Evolutionary conservation across 202 grass and related monocot genomes (phyloP), one percentile per base, ranked within the genome.

Genomic region (Panicum virgatum): DNA sequence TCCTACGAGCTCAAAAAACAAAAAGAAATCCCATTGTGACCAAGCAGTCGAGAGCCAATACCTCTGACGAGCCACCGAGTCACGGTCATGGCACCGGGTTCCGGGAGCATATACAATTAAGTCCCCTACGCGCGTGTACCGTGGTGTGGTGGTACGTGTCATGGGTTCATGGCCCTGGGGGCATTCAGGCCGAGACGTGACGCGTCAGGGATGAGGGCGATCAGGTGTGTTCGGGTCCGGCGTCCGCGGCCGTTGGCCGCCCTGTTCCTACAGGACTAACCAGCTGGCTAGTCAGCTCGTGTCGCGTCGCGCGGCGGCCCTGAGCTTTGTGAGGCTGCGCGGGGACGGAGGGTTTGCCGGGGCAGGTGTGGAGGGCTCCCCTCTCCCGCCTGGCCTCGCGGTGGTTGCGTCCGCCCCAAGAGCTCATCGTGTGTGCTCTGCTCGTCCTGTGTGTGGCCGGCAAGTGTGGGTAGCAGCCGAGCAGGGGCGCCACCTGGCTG

Each of bases 401-500:
- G 39, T 16, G 22, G n/a, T n/a, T n/a, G n/a, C n/a, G n/a, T 69
- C 1, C 12, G 23, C 66, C 3, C 0, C 42, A 46, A 46, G 60
- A 32, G 26, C 45, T 9, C 37, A 7, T 70, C 65, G 38, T 14
- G 32, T 39, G 20, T 1, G 42, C n/a, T n/a, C n/a, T n/a, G n/a
- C 16, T 22, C 56, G 62, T 51, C 67, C 52, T 36, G 50, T 14
- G 58, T 13, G 44, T 60, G 25, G 0, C 14, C 46, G 86, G 69
- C 86, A 84, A 12, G 68, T 62, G 81, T 61, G 52, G 25, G 59
- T n/a, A n/a, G n/a, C n/a, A n/a, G n/a, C n/a, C n/a, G 76, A 51
- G 7, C 45, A 66, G 45, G 30, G 10, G 45, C 61, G 45, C 61
- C 76, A 51, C 75, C 51, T 66, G 38, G 30, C 8, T 32, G 50